A percentile compares a stretch with the other conserved stretches of the same genome.
Conservation (phyloP, 331 rosid genomes). For the Acacia pycnantha region DNA sequence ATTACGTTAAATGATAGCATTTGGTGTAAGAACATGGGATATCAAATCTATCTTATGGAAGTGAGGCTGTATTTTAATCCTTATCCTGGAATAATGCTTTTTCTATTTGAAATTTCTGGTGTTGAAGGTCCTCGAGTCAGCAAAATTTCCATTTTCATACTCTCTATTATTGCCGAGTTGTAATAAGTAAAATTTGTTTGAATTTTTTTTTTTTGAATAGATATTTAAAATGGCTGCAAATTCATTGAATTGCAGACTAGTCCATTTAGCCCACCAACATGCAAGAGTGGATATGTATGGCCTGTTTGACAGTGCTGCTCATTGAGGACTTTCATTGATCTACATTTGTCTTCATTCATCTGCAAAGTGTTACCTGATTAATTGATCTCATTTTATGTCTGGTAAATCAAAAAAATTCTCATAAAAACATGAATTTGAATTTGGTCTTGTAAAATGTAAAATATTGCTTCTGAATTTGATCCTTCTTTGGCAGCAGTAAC, state of each 20-base stretch:
- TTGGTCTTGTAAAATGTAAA: neutral
- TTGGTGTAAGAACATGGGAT: neutral
- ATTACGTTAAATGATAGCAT: neutral
- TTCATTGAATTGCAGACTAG: neutral
- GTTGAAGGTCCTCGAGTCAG: neutral
- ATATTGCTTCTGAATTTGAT: neutral
- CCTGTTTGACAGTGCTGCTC: neutral
- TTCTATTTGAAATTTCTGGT: neutral
- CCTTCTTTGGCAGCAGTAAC: neutral
- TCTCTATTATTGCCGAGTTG: neutral
- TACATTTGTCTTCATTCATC: neutral
- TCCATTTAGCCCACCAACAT: neutral
- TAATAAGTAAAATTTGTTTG: neutral
- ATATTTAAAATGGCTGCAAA: neutral
- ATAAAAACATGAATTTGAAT: neutral
- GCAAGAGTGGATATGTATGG: neutral
- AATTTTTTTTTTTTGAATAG: neutral
- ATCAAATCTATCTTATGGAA: neutral
- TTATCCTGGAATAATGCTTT: neutral
- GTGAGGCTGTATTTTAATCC: neutral
- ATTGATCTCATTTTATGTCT: neutral
- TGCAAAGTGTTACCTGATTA: neutral
- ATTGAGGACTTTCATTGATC: neutral
- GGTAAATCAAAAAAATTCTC: neutral
- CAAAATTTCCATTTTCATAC: neutral